Evolutionary conservation across 805 yeast species (phyloP).

Genomic region (Cyberlindnera amylophila): DNA sequence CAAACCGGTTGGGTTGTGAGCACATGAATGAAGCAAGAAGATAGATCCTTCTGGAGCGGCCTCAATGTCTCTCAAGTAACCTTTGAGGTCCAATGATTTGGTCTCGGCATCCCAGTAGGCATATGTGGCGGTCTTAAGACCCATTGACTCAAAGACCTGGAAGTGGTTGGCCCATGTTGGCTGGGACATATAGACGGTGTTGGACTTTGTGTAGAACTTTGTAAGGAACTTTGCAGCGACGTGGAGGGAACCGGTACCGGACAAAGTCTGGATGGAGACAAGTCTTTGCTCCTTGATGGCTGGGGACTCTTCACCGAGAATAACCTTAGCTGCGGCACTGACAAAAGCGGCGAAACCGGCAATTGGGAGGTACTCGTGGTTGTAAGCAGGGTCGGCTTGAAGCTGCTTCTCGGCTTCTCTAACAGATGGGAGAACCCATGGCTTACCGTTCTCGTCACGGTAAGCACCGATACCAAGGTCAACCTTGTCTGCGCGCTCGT

Average conservation of each 20-base stretch:
- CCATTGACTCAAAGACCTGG: conserved; percentile 72
- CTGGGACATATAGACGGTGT: conserved; percentile 63
- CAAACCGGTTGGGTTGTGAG: conserved; percentile 97
- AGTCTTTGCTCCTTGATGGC: conserved; percentile 45
- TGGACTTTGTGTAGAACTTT: conserved; percentile 33
- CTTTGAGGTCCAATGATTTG: conserved; percentile 69
- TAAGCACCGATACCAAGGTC: conserved; percentile 85
- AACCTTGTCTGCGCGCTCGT: conserved; percentile 61
- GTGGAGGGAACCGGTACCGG: conserved; percentile 92
- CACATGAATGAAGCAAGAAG: conserved; percentile 88
- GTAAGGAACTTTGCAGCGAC: conserved; percentile 59
- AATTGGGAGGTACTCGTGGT: conserved; percentile 89
- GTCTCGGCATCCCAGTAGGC: conserved; percentile 82
- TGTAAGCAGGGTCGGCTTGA: conserved; percentile 54
- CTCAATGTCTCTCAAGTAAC: conserved; percentile 58
- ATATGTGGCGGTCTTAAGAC: conserved; percentile 63
- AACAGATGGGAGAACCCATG: conserved; percentile 71
- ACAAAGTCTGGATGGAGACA: conserved; percentile 69
- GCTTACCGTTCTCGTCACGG: conserved; percentile 65
- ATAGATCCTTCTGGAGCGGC: conserved; percentile 73
- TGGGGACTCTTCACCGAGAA: conserved; percentile 58
- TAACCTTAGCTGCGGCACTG: conserved; percentile 65
- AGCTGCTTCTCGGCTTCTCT: conserved; percentile 62
- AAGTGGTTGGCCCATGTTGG: conserved; percentile 99
- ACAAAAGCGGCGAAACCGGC: conserved; percentile 70